Evolutionary conservation across 1,284 basidiomycete species (phyloP).

Genomic region (Pholiota adiposa): DNA sequence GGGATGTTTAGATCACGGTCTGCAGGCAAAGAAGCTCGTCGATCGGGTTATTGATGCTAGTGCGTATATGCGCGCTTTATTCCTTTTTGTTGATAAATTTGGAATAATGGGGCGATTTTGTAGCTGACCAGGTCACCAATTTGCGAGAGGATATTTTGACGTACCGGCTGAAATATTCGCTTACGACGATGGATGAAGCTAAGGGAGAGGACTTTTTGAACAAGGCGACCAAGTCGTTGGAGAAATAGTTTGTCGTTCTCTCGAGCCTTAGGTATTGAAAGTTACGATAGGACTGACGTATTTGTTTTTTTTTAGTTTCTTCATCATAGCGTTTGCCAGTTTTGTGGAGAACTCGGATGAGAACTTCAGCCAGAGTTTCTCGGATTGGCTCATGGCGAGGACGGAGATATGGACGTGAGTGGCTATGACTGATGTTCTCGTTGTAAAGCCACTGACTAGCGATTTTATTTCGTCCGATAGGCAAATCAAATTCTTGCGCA

Average conservation of each 20-base stretch:
- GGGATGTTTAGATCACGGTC: constrained; percentile 86
- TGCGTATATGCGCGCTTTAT: no score
- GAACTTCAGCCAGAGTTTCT: constrained; percentile 78
- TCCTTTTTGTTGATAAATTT: no score
- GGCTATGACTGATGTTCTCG: not conserved
- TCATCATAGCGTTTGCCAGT: constrained; percentile 92
- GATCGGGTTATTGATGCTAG: constrained; percentile 90
- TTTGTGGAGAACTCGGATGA: constrained; percentile 79
- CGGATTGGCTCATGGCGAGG: constrained; percentile 85
- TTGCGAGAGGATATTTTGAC: constrained; percentile 88
- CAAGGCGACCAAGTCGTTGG: constrained; percentile 72
- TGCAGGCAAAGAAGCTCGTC: constrained; percentile 82
- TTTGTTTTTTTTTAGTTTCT: constrained; percentile 66
- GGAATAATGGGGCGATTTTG: no score
- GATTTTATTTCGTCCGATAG: constrained; percentile 51
- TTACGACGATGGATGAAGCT: constrained; percentile 76
- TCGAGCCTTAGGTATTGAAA: not conserved
- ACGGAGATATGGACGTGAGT: constrained; percentile 94
- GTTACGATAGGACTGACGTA: not conserved
- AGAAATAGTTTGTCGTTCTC: constrained; percentile 68
- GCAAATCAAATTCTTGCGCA: constrained; percentile 86
- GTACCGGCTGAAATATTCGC: constrained; percentile 83
- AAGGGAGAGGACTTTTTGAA: constrained; percentile 59
- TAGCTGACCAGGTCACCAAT: constrained; percentile 84
- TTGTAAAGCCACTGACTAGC: constrained; percentile 6